phyloP scores from a whole-genome alignment of 2,329 filamentous ascomycete species.

The Colletotrichum cuscutae region DNA sequence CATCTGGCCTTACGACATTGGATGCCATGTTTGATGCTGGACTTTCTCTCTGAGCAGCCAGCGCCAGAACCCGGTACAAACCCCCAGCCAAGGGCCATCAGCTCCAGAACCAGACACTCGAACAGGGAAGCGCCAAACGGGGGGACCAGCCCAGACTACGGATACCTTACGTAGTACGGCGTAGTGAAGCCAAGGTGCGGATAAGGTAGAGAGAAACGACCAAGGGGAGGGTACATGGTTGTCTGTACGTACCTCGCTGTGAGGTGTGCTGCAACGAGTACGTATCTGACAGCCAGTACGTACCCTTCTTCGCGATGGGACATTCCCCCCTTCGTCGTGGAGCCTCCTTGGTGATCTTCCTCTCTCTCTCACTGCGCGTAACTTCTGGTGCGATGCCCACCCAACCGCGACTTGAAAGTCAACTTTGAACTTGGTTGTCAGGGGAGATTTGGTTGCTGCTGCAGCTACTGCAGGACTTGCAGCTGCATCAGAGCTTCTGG shows the following conservation, averaged over 20 bases:
- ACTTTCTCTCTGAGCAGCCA: background rate
- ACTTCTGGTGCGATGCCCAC: background rate
- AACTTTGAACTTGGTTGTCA: constrained; percentile 38
- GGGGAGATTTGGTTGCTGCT: constrained; percentile 44
- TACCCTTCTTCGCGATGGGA: background rate
- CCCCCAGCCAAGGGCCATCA: background rate
- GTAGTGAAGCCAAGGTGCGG: constrained; percentile 19
- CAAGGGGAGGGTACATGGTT: background rate
- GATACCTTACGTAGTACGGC: constrained; percentile 30
- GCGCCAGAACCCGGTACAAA: background rate
- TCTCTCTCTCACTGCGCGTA: background rate
- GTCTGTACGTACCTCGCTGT: background rate
- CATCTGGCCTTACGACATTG: background rate
- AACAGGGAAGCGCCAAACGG: constrained; percentile 30
- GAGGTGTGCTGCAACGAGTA: background rate
- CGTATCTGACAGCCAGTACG: background rate
- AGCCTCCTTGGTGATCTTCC: constrained; percentile 10
- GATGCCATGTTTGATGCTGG: background rate
- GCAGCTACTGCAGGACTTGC: constrained; percentile 28
- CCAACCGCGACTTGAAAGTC: background rate
- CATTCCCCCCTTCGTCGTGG: background rate
- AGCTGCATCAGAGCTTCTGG: constrained; percentile 23
- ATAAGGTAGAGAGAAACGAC: constrained; percentile 20
- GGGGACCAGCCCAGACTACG: constrained; percentile 15
- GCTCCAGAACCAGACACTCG: constrained; percentile 8